Evolutionary conservation across 2,329 filamentous ascomycete genomes (phyloP), one percentile per base, ranked within the genome.

Genomic region (Didymella pomorum): DNA sequence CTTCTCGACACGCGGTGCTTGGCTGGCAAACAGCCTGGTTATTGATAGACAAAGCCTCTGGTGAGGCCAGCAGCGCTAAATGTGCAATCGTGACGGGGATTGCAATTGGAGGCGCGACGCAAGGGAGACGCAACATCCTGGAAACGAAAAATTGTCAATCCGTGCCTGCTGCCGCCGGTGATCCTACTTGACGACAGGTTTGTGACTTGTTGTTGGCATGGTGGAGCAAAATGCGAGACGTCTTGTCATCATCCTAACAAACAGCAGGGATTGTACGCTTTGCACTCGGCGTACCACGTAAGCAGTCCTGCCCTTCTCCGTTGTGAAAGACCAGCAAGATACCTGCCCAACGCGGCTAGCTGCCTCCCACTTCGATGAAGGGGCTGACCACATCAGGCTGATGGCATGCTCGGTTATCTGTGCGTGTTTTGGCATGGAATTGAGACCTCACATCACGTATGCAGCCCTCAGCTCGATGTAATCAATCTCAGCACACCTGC

Each of bases 71-170:
- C 62, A 65, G 61, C 71, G 66, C 71, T 71, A 72, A 69, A 62
- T 60, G 70, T 73, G 71, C 64, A 67, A 74, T 68, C 58, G 65
- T 69, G 65, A 69, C 64, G 62, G n/a, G n/a, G 61, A 62, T 64
- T 33, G 62, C 66, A 65, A 58, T 62, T 54, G 28, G 46, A 64
- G 52, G 57, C 59, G 65, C 63, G 61, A 67, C 60, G 67, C 70
- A 70, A 71, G 64, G 71, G 65, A 66, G 61, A 60, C 61, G 66
- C 61, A 63, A 57, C 59, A 66, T 58, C 60, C 59, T 62, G 59
- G 61, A 59, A 62, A 66, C 64, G 53, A 61, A 64, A 54, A 61
- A 55, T 59, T 48, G 58, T 61, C 46, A 58, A 65, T 63, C 50
- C 64, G 56, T 64, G 61, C 64, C 41, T 64, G 62, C 58, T 65